Percentiles rank a stretch among this genome's conserved stretches.
phyloP scores from a whole-genome alignment of 805 yeast genomes.

The Ogataea haglerorum region DNA sequence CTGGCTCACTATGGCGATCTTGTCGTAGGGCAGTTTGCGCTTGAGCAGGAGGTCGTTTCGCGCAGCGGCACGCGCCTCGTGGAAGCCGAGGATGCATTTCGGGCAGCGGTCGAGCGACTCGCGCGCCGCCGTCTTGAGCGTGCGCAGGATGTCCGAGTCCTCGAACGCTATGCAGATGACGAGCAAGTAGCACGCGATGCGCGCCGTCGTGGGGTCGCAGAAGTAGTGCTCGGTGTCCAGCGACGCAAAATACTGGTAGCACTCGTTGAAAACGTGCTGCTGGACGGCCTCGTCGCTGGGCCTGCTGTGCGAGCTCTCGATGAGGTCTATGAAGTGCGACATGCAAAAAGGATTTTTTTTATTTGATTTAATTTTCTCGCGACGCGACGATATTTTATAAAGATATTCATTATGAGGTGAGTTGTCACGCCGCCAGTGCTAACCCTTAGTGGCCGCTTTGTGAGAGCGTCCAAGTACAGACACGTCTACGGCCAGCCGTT shows the following conservation, averaged over 20 bases:
- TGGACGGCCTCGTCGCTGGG: constrained; percentile 34
- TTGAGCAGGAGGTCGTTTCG: constrained; percentile 49
- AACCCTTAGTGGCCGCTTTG: constrained; percentile 68
- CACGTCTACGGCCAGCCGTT: constrained; percentile 92
- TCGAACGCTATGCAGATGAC: constrained; percentile 41
- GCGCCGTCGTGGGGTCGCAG: constrained; percentile 50
- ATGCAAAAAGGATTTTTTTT: neutral
- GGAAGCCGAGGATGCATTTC: constrained; percentile 52
- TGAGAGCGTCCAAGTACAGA: constrained; percentile 94
- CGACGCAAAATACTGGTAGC: constrained; percentile 27
- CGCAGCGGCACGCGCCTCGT: constrained; percentile 48
- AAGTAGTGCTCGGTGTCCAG: constrained; percentile 43
- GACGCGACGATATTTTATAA: neutral
- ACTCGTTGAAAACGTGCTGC: constrained; percentile 37
- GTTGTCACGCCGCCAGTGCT: constrained; percentile 6
- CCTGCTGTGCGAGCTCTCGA: constrained; percentile 31
- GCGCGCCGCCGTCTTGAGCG: constrained; percentile 12
- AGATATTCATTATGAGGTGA: constrained; percentile 21
- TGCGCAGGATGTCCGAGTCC: constrained; percentile 11
- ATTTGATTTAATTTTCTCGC: too few relatives aligned
- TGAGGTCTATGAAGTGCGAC: constrained; percentile 11
- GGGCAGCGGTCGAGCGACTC: constrained; percentile 46
- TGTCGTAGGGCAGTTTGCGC: constrained; percentile 35
- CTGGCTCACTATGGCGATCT: constrained; percentile 22
- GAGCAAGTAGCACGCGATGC: constrained; percentile 53